Base-by-base conservation (phyloP, 768 basidiomycete genomes). In the Mrakia gelida region DNA sequence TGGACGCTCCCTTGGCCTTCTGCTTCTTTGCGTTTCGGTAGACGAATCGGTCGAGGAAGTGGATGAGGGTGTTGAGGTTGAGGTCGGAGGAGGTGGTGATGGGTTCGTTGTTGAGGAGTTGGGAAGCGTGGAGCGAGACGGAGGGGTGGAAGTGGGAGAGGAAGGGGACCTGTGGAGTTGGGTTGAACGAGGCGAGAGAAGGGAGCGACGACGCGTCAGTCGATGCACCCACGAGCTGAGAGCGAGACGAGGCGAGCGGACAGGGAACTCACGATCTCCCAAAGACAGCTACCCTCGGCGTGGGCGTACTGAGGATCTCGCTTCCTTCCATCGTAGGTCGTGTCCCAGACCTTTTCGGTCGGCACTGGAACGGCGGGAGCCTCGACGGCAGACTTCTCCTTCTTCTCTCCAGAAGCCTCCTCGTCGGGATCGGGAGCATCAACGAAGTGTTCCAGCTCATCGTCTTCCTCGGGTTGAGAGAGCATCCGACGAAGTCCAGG, bases 21-120 rank as follows among this genome's bases (percentile, higher is more conserved):
- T 91, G 90, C 80, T 87, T 86, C 86, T 98, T 98, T 0, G 95
- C 91, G 83, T 98, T 98, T 84, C 95, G 93, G 87, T 94, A 98
- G 62, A 98, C 93, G 85, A 98, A 98, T 49, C 95, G 90, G 83
- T 98, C 97, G 59, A 98, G 88, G 89, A 99, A 98, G 81, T 95
- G 93, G 0, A 92, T 91, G 32, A 98, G 89, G 0, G 95, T 95
- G 86, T 97, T 95, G 76, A 94, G 90, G 15, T 92, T 90, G 70
- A 99, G 91, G 82, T 98, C 95, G 0, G 93, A 88, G 13, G 89
- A 91, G 15, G 92, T 91, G 0, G 93, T 93, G 16, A 98, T 86
- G 0, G 91, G 91, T 70, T 91, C 87, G 11, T 88, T 88, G 32
- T 70, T 62, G 71, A 98, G 88, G 16, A 99, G 88, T 82, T 97